phyloP scores from a whole-genome alignment of 2,329 filamentous ascomycete genomes.

The Bipolaris gigantea region DNA sequence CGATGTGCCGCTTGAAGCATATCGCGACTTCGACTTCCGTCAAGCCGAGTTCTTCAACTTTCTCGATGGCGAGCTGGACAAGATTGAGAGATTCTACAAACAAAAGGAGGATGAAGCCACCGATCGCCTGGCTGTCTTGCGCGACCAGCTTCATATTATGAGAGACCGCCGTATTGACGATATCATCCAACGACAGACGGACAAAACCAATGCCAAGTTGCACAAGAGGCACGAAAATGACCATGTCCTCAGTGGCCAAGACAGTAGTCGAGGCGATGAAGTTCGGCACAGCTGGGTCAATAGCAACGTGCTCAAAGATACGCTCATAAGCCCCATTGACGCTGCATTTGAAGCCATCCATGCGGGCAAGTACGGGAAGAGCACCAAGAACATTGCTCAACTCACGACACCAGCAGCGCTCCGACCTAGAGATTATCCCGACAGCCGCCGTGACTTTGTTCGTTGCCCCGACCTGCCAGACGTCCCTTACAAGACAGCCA shows the following conservation, averaged over 20 bases:
- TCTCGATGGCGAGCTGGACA: conserved; percentile 80
- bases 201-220: conserved; percentile 38
- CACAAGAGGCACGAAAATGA: conserved; percentile 22
- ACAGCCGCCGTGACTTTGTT: conserved; percentile 48
- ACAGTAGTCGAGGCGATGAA: conserved; percentile 29
- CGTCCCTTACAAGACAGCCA: conserved; percentile 83
- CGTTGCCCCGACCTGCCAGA: conserved; percentile 49
- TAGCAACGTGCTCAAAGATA: conserved; percentile 13
- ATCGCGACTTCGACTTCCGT: conserved; percentile 68
- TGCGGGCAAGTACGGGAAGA: conserved; percentile 57
- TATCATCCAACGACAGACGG: conserved; percentile 55
- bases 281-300: conserved; percentile 16
- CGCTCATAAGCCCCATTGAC: conserved; percentile 45
- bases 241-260: conserved; percentile 17
- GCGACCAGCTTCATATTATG: conserved; percentile 91
- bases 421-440: conserved; percentile 33
- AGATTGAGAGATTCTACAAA: conserved; percentile 88
- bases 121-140: conserved; percentile 68
- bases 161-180: conserved; percentile 79
- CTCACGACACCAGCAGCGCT: conserved; percentile 48
- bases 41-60: conserved; percentile 88
- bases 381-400: conserved; percentile 50
- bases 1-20: conserved; percentile 58
- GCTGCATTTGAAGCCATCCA: conserved; percentile 47
- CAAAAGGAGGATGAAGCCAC: conserved; percentile 85